These are phyloP conservation scores for Musa beccarii DNA, from an alignment of 176 grass and related monocot species.

Conservation along the genomic window DNA sequence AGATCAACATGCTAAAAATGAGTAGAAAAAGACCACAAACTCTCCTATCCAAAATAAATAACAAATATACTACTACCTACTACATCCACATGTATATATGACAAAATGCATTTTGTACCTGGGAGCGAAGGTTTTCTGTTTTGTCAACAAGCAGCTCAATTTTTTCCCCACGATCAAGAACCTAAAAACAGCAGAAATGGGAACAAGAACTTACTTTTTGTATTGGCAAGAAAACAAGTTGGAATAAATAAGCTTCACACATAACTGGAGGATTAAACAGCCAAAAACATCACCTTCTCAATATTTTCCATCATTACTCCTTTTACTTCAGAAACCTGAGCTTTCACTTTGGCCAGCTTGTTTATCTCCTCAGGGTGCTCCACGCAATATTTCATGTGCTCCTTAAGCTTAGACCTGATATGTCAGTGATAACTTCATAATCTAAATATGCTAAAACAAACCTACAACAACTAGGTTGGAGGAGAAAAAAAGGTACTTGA, in stretches of 20 bases:
- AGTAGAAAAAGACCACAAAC: background rate
- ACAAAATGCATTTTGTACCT: background rate
- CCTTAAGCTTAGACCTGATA: constrained; percentile 5
- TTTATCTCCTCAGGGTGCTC: constrained; percentile 8
- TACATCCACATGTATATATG: background rate
- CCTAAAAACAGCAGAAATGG: background rate
- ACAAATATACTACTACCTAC: background rate
- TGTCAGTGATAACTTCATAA: background rate
- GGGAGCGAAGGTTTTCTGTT: constrained; percentile 3
- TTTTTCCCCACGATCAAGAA: constrained; percentile 10
- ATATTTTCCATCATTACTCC: constrained; percentile 9
- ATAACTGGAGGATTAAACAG: background rate
- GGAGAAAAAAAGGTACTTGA: background rate
- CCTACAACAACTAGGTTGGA: background rate
- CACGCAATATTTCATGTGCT: background rate
- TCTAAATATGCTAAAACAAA: background rate
- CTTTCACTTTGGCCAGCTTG: constrained; percentile 2
- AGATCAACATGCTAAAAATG: background rate
- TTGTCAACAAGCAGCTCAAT: constrained; percentile 10
- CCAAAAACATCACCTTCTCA: constrained; percentile 1
- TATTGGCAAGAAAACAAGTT: background rate
- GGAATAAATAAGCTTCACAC: background rate
- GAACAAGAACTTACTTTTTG: background rate
- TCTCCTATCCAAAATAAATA: background rate
- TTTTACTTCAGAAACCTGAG: constrained; percentile 11